Base-by-base conservation (phyloP, 139 green algal species). In the Coelastrella sp. region DNA sequence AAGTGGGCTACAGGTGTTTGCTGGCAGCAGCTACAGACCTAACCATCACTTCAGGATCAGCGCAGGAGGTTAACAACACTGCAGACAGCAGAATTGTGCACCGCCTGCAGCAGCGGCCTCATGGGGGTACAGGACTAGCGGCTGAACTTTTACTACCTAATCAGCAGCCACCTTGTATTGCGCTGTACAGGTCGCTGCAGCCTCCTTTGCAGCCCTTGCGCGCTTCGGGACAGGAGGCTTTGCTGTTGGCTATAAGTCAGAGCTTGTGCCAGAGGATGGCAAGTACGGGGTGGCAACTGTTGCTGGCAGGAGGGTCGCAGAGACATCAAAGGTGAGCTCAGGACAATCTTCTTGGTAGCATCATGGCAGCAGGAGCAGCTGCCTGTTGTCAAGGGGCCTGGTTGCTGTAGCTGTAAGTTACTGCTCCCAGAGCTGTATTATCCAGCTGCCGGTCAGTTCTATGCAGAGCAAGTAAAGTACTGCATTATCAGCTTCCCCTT, bases 141-240 rank as follows among this genome's bases (percentile, higher is more conserved):
- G 35, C 35, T 49, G 35, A 1, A 49, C 35, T 49, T 6, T 70
- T 3, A 17, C 15, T 9, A 17, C 12, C 63, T 70, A 14, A 70
- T 70, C 63, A 70, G 63, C 63, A 70, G 12, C 4, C 15, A 15
- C 35, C 35, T 49, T 49, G 35, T 49, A 49, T 49, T 49, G 63
- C 63, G 63, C 63, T 72, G 17, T 80, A 35, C 89, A 93, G 90
- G 78, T 93, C 20, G 86, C 86, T 19, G 81, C 85, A 14, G 91
- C 91, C 20, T 86, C 93, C 1, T 59, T 94, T n/a, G 83, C 91
- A 4, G 66, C 85, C 15, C 72, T 94, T 11, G 75, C 90, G 14
- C 91, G 96, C 17, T 25, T 95, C 8, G 96, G 96, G 66, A 93
- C 85, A n/a, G 96, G 95, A 25, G 94, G 78, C 6, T 95, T 98